A percentile compares a stretch with the other conserved stretches of the same genome.
phyloP scores from a whole-genome alignment of 2,329 filamentous ascomycete genomes.

The Nothophoma quercina region DNA sequence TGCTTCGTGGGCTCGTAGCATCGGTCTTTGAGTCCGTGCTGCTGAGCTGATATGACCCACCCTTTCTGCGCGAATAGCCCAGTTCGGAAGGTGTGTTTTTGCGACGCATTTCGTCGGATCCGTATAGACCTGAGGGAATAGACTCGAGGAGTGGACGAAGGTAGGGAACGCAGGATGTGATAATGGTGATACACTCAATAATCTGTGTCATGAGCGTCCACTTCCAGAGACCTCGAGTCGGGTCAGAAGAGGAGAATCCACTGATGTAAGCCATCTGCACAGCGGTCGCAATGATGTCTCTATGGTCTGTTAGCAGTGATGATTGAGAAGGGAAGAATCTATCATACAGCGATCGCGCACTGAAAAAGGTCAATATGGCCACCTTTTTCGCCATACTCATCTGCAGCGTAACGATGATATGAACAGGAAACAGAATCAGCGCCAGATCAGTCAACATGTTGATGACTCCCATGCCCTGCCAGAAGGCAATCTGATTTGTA shows the following conservation, averaged over 20 bases:
- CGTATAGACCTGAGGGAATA: conserved; percentile 44
- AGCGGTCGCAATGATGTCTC: conserved; percentile 44
- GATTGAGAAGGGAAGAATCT: neutral
- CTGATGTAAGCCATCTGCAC: conserved; percentile 42
- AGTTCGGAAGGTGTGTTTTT: conserved; percentile 40
- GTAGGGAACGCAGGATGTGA: conserved; percentile 47
- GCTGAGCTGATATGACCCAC: conserved; percentile 41
- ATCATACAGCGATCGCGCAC: conserved; percentile 40
- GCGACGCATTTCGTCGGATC: conserved; percentile 42
- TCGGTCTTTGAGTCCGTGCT: conserved; percentile 22
- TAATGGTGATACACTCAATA: conserved; percentile 45
- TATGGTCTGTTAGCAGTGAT: conserved; percentile 1
- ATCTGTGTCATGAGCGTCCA: conserved; percentile 46
- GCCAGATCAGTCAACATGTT: conserved; percentile 47
- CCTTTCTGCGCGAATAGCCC: conserved; percentile 38
- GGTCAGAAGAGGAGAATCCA: conserved; percentile 36
- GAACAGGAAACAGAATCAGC: conserved; percentile 43
- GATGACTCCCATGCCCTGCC: conserved; percentile 38
- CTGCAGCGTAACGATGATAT: conserved; percentile 45
- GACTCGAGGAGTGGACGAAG: conserved; percentile 46
- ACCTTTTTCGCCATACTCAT: conserved; percentile 46
- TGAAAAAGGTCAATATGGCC: conserved; percentile 45
- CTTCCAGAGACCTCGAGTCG: conserved; percentile 43
- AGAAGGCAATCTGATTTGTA: conserved; percentile 35
- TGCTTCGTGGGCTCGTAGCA: conserved; percentile 12